Evolutionary conservation across 2,329 filamentous ascomycete species (phyloP).

Genomic region (Trichophyton verrucosum): DNA sequence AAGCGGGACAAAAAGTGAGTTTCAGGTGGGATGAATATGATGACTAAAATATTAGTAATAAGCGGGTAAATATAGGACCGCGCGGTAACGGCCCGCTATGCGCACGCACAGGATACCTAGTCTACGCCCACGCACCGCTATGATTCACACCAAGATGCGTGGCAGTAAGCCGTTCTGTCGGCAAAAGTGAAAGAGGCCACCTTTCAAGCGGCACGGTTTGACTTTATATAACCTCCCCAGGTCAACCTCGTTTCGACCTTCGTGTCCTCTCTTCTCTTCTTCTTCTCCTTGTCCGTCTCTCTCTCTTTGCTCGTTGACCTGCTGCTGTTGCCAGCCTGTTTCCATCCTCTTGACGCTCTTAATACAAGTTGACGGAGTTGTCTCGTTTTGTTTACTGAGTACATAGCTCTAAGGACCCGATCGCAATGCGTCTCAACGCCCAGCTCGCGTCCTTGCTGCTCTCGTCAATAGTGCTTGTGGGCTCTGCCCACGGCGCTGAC

Average conservation of each 20-base stretch:
- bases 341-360: constrained; percentile 4
- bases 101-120: not conserved
- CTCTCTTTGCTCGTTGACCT: constrained; percentile 8
- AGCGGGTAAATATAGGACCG: not conserved
- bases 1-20: not conserved
- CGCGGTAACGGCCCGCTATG: not conserved
- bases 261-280: constrained; percentile 10
- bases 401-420: constrained; percentile 14
- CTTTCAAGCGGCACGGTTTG: constrained; percentile 25
- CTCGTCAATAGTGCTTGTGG: constrained; percentile 56
- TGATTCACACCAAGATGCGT: not conserved
- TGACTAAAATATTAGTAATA: not conserved
- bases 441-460: constrained; percentile 58
- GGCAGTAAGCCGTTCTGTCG: not conserved
- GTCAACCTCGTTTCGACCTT: not conserved
- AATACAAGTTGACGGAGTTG: constrained; percentile 8
- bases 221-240: constrained; percentile 12
- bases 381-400: constrained; percentile 6
- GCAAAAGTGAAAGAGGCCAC: constrained; percentile 30
- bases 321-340: constrained; percentile 5
- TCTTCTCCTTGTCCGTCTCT: constrained; percentile 5
- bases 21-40: not conserved
- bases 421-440: constrained; percentile 72
- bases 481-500: constrained; percentile 55
- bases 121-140: not conserved